Base-by-base conservation (phyloP, 140 eudicot species). In the Oenanthe javanica region DNA sequence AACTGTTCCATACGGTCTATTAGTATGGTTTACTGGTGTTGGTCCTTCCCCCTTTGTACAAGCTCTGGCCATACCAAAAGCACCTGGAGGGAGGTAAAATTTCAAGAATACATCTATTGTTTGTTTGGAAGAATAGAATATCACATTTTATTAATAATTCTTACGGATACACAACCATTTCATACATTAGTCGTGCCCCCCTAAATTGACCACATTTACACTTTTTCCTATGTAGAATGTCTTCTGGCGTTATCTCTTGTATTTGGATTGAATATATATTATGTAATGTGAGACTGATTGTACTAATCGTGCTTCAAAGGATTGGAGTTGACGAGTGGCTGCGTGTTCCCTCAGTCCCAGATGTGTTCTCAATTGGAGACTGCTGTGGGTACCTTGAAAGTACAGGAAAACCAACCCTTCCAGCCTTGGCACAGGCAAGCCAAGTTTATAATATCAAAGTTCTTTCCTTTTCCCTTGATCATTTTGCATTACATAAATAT, bases 1-100 rank as follows among this genome's bases (percentile, higher is more conserved):
- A 9, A 91, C 89, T 63, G 97, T 95, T 76, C 99, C 99, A 15
- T 95, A 92, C 67, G 99, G 99, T 64, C 83, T 95, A 76, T 51
- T 95, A 86, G 99, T 95, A 45, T 95, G 99, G 99, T 95, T 97
- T 54, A 95, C 99, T 14, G 99, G 97, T 76, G 99, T 95, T 74
- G 99, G 97, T 19, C 97, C 99, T 73, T 95, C 99, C 15, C 76
- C 95, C 76, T 95, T 95, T 40, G 88, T 92, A 43, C 85, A 79
- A 64, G 40, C 82, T 80, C 84, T 91, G 42, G 95, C 88, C 80
- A 46, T 92, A 81, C 93, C 96, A 38, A 95, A 92, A 81, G 91
- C 99, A 84, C 95, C 97, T 27, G 96, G 99, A 81, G 97, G 97
- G 83, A 89, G 99, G 97, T 91, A 84, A 21, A 9, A 14, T 27